Evolutionary conservation across 106 monocot species (phyloP).

Genomic region (Dendrobium officinale): DNA sequence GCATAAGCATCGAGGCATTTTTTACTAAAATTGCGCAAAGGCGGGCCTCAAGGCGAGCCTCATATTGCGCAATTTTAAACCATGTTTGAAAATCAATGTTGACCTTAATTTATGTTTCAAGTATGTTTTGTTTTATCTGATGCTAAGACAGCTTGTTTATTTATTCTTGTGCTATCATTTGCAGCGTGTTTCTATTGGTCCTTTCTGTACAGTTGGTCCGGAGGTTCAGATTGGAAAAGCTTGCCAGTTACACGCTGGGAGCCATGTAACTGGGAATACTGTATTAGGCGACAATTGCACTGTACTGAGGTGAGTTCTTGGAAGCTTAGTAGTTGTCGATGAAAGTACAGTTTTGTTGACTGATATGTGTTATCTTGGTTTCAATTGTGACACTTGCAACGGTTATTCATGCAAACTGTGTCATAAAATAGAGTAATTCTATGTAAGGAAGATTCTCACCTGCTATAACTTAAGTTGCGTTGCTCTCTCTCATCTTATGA

Average conservation of each 20-base stretch:
- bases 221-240: constrained; percentile 57
- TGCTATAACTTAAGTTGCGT: neutral
- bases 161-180: constrained; percentile 4
- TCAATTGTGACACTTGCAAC: neutral
- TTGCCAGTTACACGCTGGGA: constrained; percentile 65
- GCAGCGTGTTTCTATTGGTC: constrained; percentile 68
- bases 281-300: constrained; percentile 65
- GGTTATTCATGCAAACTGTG: neutral
- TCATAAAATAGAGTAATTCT: neutral
- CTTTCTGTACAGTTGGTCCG: constrained; percentile 77
- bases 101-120: neutral
- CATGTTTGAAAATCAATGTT: neutral
- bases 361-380: neutral
- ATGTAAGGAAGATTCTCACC: neutral
- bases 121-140: neutral
- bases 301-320: constrained; percentile 39
- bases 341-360: neutral
- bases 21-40: no score
- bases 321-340: neutral
- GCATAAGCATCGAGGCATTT: no score
- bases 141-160: neutral
- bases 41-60: no score
- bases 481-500: neutral
- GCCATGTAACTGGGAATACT: constrained; percentile 72
- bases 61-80: no score